phyloP scores from a whole-genome alignment of 768 basidiomycete genomes.

The Strobilomyces dryophilus region DNA sequence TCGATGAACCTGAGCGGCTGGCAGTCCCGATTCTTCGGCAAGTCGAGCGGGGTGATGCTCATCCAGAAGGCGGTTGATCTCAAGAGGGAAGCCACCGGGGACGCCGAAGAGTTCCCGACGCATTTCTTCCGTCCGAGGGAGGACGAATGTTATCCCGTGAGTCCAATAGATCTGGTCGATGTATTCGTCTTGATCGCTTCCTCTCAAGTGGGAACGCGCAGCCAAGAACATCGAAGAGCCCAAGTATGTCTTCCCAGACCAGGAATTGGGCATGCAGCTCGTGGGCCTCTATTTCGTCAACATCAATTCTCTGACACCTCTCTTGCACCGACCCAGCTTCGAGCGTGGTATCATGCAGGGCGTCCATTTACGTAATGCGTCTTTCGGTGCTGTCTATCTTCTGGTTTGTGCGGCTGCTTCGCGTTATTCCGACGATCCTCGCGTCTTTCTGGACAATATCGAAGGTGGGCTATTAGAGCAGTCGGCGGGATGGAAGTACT shows the following conservation, averaged over 20 bases:
- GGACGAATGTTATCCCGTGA: slow-evolving; percentile 19
- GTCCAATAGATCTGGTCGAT: slow-evolving; percentile 9
- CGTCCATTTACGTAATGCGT: slow-evolving; percentile 44
- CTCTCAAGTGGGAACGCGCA: slow-evolving; percentile 27
- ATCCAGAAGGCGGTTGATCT: slow-evolving; percentile 50
- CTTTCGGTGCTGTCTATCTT: slow-evolving; percentile 58
- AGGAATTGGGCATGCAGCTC: slow-evolving; percentile 46
- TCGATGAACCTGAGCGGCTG: slow-evolving; percentile 12
- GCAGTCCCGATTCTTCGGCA: slow-evolving; percentile 33
- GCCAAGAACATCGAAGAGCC: slow-evolving; percentile 19
- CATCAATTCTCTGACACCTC: slow-evolving; percentile 55
- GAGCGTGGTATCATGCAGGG: slow-evolving; percentile 44
- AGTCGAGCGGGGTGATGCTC: slow-evolving; percentile 41
- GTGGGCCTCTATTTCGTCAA: slow-evolving; percentile 62
- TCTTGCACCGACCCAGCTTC: slow-evolving; percentile 73
- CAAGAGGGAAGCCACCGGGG: slow-evolving; percentile 53
- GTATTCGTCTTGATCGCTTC: neutral
- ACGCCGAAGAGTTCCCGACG: slow-evolving; percentile 15
- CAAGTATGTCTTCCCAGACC: slow-evolving; percentile 44
- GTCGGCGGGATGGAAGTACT: slow-evolving; percentile 50
- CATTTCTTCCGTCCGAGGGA: neutral
- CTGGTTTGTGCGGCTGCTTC: slow-evolving; percentile 71
- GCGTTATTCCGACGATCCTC: slow-evolving; percentile 50
- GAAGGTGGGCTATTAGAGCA: slow-evolving; percentile 32
- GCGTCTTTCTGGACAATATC: slow-evolving; percentile 39